Evolutionary conservation across 73 alveolate species (phyloP).

Genomic region (Paramecium caudatum): DNA sequence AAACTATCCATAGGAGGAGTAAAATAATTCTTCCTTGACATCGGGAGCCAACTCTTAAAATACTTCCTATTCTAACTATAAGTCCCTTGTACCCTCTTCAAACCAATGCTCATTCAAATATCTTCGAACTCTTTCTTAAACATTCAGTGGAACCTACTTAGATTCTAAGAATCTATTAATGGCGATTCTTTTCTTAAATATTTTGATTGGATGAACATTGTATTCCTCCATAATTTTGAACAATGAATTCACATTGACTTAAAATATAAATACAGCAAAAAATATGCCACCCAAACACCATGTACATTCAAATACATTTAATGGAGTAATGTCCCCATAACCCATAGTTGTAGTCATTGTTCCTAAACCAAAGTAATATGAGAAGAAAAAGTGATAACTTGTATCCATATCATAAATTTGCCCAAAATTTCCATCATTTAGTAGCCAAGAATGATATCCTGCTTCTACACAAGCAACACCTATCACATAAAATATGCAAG

Average conservation of each 20-base stretch:
- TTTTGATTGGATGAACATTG: background rate
- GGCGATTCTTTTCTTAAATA: constrained; percentile 23
- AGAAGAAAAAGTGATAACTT: constrained; percentile 16
- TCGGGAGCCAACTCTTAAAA: constrained; percentile 17
- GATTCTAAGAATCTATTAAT: constrained; percentile 35
- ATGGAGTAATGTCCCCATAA: constrained; percentile 65
- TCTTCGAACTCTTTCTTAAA: constrained; percentile 50
- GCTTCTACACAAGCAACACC: constrained; percentile 40
- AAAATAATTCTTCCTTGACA: constrained; percentile 30
- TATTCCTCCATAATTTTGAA: constrained; percentile 54
- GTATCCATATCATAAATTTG: background rate
- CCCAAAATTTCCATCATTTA: constrained; percentile 64
- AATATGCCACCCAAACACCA: constrained; percentile 54
- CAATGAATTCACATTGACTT: constrained; percentile 35
- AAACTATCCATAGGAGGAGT: constrained; percentile 17
- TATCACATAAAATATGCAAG: constrained; percentile 37
- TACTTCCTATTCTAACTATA: background rate
- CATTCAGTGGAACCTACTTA: background rate
- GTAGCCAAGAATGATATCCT: constrained; percentile 43
- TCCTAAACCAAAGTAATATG: constrained; percentile 57
- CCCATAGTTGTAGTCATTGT: constrained; percentile 69
- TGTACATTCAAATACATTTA: constrained; percentile 48
- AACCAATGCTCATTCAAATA: constrained; percentile 61
- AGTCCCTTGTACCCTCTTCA: constrained; percentile 50
- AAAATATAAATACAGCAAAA: constrained; percentile 31